Evolutionary conservation across 1,284 basidiomycete species (phyloP).

Genomic region (Termitomyces sp.): DNA sequence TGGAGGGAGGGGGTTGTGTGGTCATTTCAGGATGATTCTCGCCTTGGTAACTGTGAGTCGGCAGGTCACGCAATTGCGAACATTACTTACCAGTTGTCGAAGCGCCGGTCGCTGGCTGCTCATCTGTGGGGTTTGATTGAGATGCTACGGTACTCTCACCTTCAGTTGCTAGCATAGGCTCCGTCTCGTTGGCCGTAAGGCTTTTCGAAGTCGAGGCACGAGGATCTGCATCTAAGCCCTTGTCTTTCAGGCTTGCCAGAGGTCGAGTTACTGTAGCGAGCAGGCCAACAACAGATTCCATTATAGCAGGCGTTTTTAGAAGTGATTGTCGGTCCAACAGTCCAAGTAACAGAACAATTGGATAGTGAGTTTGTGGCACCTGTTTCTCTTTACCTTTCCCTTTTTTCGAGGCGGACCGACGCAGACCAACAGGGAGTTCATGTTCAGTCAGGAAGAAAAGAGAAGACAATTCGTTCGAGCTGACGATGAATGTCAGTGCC

Average conservation of each 20-base stretch:
- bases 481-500: constrained; percentile 81
- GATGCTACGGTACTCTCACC: not conserved
- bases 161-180: constrained; percentile 7
- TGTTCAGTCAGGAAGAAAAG: constrained; percentile 94
- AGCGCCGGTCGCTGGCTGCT: constrained; percentile 1
- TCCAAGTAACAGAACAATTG: constrained; percentile 82
- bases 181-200: constrained; percentile 14
- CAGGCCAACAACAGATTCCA: constrained; percentile 86
- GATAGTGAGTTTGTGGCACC: constrained; percentile 77
- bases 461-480: constrained; percentile 76
- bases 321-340: constrained; percentile 82
- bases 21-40: constrained; percentile 11
- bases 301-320: constrained; percentile 81
- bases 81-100: constrained; percentile 10
- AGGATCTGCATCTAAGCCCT: constrained; percentile 31
- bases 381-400: constrained; percentile 92
- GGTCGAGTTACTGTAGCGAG: constrained; percentile 85
- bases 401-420: constrained; percentile 68
- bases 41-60: constrained; percentile 1
- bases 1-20: constrained; percentile 19
- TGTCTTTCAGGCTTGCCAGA: constrained; percentile 58
- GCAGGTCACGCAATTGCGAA: not conserved
- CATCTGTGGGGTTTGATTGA: not conserved
- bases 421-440: constrained; percentile 75
- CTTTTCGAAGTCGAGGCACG: constrained; percentile 13